phyloP scores from a whole-genome alignment of 495 filamentous ascomycete genomes.

The Aspergillus saccharolyticus region DNA sequence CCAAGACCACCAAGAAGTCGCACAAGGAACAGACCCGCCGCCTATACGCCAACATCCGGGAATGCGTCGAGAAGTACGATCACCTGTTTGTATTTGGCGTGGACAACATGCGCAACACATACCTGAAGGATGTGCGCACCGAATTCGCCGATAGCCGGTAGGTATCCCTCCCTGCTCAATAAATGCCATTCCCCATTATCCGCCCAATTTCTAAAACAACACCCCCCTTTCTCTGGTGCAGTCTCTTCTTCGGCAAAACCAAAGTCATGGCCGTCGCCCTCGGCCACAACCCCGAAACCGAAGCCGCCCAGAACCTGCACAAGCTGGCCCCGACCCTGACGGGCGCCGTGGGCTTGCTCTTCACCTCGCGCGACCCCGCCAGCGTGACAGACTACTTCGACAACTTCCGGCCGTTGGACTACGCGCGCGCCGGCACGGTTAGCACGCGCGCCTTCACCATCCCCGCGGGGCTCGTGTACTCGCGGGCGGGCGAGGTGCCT shows the following conservation, averaged over 20 bases:
- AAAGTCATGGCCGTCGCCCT: slow-evolving; percentile 96
- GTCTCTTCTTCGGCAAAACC: slow-evolving; percentile 97
- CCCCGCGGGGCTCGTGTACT: slow-evolving; percentile 71
- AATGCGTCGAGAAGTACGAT: slow-evolving; percentile 78
- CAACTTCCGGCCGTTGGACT: slow-evolving; percentile 65
- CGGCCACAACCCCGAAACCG: slow-evolving; percentile 65
- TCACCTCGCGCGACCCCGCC: slow-evolving; percentile 66
- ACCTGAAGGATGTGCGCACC: slow-evolving; percentile 84
- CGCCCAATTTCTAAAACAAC: slow-evolving; percentile 3
- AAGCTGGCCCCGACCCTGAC: slow-evolving; percentile 63
- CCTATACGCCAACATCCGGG: slow-evolving; percentile 82
- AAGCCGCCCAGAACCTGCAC: slow-evolving; percentile 69
- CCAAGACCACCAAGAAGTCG: slow-evolving; percentile 85
- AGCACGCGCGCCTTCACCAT: slow-evolving; percentile 70
- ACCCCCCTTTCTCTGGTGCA: slow-evolving; percentile 20
- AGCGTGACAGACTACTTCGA: slow-evolving; percentile 65
- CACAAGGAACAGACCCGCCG: slow-evolving; percentile 82
- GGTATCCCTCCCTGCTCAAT: no score
- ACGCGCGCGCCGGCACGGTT: slow-evolving; percentile 76
- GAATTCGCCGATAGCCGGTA: slow-evolving; percentile 84
- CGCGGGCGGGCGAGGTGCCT: slow-evolving; percentile 71
- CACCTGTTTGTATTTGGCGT: slow-evolving; percentile 89
- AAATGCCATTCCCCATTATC: no score
- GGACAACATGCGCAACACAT: slow-evolving; percentile 98
- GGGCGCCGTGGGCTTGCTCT: slow-evolving; percentile 85